phyloP scores from a whole-genome alignment of 495 filamentous ascomycete species.

The Neurospora discreta region DNA sequence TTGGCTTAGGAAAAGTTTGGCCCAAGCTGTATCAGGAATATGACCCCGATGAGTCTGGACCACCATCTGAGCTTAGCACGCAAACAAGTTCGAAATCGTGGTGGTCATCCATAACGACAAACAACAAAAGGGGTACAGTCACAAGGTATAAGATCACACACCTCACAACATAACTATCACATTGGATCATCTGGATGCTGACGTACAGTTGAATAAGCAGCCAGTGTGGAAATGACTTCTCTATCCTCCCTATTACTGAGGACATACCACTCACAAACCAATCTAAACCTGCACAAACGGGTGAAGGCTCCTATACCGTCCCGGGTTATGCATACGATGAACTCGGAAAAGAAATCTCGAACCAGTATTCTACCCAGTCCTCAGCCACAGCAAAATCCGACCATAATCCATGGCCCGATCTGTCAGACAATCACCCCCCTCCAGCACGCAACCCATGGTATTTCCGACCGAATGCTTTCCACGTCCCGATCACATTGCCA shows the following conservation, averaged over 20 bases:
- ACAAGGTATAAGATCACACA: not conserved
- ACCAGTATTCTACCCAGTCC: not conserved
- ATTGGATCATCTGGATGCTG: not conserved
- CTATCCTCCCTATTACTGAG: conserved; percentile 7
- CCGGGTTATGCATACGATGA: not conserved
- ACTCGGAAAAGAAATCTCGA: not conserved
- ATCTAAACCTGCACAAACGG: not conserved
- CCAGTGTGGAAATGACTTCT: conserved; percentile 5
- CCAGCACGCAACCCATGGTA: not conserved
- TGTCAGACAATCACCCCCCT: not conserved
- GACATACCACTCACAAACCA: not conserved
- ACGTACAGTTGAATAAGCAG: not conserved
- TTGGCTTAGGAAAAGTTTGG: conserved; percentile 41
- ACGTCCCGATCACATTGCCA: not conserved
- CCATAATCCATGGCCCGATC: conserved; percentile 16
- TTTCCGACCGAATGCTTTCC: not conserved
- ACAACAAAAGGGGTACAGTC: not conserved
- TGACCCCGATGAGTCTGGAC: conserved; percentile 2
- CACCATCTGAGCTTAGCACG: not conserved
- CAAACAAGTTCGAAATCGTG: conserved; percentile 1
- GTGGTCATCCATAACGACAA: conserved; percentile 1
- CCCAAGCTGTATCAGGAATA: conserved; percentile 27
- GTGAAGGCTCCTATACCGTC: not conserved
- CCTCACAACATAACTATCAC: not conserved
- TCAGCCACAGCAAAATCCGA: not conserved